These are phyloP conservation scores for Claviceps fusiformis DNA, from an alignment of 2,329 filamentous ascomycete genomes.

Conservation along the genomic window DNA sequence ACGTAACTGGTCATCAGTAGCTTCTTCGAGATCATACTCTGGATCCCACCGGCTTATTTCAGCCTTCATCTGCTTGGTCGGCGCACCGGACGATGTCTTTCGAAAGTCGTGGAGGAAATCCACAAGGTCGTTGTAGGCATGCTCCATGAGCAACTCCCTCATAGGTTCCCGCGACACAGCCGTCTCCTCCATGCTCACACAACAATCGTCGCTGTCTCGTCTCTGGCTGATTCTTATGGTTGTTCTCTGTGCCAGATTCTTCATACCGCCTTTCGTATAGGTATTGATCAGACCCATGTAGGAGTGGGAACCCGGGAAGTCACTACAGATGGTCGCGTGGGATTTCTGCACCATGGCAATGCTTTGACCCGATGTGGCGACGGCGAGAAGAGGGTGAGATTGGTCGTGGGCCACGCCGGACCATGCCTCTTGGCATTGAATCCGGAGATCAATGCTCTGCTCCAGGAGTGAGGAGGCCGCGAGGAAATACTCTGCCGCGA, in stretches of 20 bases:
- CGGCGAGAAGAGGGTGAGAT: neutral
- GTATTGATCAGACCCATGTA: constrained; percentile 28
- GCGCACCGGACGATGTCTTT: constrained; percentile 29
- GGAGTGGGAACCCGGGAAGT: constrained; percentile 31
- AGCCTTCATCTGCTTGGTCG: constrained; percentile 28
- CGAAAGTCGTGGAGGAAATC: constrained; percentile 33
- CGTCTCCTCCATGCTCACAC: neutral
- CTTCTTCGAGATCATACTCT: constrained; percentile 21
- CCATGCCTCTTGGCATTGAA: constrained; percentile 13
- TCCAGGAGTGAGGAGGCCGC: constrained; percentile 24
- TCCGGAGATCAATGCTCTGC: constrained; percentile 26
- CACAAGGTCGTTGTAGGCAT: constrained; percentile 28
- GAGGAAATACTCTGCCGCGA: constrained; percentile 26
- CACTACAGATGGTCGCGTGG: constrained; percentile 25
- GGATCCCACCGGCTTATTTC: constrained; percentile 29
- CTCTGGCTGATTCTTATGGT: neutral
- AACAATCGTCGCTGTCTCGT: neutral
- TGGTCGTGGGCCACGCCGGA: neutral
- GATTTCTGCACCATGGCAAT: constrained; percentile 23
- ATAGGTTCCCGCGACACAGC: constrained; percentile 18
- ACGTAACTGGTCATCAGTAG: constrained; percentile 24
- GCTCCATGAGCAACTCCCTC: constrained; percentile 28
- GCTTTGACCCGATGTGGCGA: neutral
- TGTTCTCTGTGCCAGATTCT: constrained; percentile 13
- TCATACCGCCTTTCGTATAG: constrained; percentile 23